Base-by-base conservation (phyloP, 768 basidiomycete genomes). In the Auricularia sp. region DNA sequence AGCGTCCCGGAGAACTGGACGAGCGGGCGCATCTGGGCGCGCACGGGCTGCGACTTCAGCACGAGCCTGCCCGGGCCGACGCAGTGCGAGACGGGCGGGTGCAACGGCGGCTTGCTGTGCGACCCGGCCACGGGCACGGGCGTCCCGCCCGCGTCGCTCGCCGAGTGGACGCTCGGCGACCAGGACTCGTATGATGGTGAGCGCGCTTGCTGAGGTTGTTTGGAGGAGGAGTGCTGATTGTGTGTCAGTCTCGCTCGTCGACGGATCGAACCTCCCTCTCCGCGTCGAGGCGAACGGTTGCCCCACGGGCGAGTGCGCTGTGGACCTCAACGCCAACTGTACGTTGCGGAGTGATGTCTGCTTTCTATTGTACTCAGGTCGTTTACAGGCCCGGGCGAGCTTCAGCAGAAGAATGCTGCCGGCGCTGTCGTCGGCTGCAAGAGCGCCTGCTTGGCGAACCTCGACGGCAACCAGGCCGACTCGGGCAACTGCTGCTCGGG, bases 161-260 rank as follows among this genome's bases (percentile, higher is more conserved):
- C 56, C 10, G 56, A 59, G 56, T 59, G 56, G 56, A 54, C 54
- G n/a, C 47, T 59, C 7, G 56, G 56, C 33, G 56, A 24, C 24
- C 24, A 47, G 11, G 56, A 59, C 29, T 59, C 16, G 18, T 59
- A 59, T 29, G 56, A 88, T 72, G 82, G 85, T 59, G 10, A 54
- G 54, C 56, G 56, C 34, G 16, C 56, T 51, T 51, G 47, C 16
- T 16, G 14, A 18, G 16, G 6, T 51, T 51, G 47, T 6, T 13
- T 18, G 14, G 29, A 29, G 29, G 29, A 29, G 18, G 47, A 18
- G 16, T 6, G 47, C 47, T 51, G 47, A 51, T 18, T 6, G 18
- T 18, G 47, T 10, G 16, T 16, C 63, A 85, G 67, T 69, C 5
- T 65, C 67, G 14, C 54, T 67, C 3, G 67, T 69, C 36, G 68